Evolutionary conservation across 345 rosid species (phyloP), one percentile per base, ranked within the genome.

Genomic region (Passiflora organensis): DNA sequence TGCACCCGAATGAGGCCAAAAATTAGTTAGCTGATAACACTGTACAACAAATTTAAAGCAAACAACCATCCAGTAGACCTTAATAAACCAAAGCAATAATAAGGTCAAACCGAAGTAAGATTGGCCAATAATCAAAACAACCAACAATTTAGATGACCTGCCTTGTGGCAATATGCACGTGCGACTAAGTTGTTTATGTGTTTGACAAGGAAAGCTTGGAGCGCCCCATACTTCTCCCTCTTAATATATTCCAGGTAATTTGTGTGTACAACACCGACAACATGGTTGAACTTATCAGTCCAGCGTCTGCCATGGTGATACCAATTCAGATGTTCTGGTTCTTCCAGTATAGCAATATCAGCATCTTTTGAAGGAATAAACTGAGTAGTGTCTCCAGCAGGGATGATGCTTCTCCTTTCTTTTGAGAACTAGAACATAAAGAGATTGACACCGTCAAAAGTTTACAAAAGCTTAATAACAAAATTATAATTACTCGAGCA

Each of bases 321-420:
- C 99, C 99, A 93, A 72, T 89, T 93, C 67, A 93, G 78, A 58
- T 93, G 96, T 68, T 93, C 96, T 46, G 96, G 99, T 52, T 93
- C 99, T 79, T 93, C 99, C 28, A 93, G 82, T 43, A 93, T 81
- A 63, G 94, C 94, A 53, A 93, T 81, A 66, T 93, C 96, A 48
- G 96, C 94, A 71, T 93, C 95, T 73, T 77, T 86, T 19, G 91
- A 81, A 8, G 91, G 77, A 63, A 89, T 83, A 69, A 93, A 86
- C 53, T 78, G 89, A 63, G 96, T 86, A 45, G 99, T 86, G 69
- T 93, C 99, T 51, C 99, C 99, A 8, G 96, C 80, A 1, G 99
- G 99, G 60, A 89, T 77, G 77, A 93, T 89, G 78, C 99, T 93
- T 55, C 99, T 77, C 68, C 96, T 80, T 66, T 72, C 83, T 82